A percentile compares a stretch with the other conserved stretches of the same genome.
These are phyloP conservation scores for Rhodotorula mucilaginosa DNA, from an alignment of 1,284 basidiomycete genomes.

Conservation along the genomic window DNA sequence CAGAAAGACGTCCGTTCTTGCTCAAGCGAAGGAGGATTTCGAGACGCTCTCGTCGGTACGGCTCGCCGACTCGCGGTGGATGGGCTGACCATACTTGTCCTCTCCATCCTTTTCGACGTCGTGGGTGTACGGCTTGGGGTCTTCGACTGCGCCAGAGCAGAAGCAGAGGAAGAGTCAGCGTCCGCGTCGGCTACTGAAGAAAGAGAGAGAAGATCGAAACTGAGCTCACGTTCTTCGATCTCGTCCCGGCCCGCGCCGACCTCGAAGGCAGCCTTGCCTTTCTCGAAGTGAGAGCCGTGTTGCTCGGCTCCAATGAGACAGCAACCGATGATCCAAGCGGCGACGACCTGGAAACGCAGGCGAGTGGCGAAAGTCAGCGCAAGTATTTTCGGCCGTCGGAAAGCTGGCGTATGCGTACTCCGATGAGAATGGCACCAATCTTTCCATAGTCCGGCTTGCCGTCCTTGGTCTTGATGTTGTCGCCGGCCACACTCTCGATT, in stretches of 20 bases:
- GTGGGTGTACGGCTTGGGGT: background rate
- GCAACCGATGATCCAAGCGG: slow-evolving; percentile 45
- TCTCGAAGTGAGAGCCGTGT: slow-evolving; percentile 78
- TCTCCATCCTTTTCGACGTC: slow-evolving; percentile 25
- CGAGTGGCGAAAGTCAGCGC: background rate
- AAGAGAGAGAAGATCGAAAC: background rate
- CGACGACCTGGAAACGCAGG: slow-evolving; percentile 48
- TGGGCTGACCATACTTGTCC: slow-evolving; percentile 9
- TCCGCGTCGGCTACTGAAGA: background rate
- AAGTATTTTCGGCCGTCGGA: background rate
- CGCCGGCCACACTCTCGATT: slow-evolving; percentile 75
- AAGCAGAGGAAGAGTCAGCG: background rate
- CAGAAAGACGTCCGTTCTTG: background rate
- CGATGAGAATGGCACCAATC: slow-evolving; percentile 46
- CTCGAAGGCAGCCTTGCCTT: slow-evolving; percentile 73
- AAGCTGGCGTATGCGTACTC: background rate
- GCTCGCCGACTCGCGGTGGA: slow-evolving; percentile 23
- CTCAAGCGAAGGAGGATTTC: background rate
- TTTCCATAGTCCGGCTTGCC: slow-evolving; percentile 75
- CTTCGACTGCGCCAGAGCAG: background rate
- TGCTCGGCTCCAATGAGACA: slow-evolving; percentile 55
- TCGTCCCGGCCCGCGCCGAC: slow-evolving; percentile 29
- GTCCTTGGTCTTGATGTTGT: slow-evolving; percentile 49
- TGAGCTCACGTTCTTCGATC: slow-evolving; percentile 25
- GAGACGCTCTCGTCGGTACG: slow-evolving; percentile 4